Evolutionary conservation across 352 stramenopile genomes (phyloP).

Genomic region (Phytophthora sojae): DNA sequence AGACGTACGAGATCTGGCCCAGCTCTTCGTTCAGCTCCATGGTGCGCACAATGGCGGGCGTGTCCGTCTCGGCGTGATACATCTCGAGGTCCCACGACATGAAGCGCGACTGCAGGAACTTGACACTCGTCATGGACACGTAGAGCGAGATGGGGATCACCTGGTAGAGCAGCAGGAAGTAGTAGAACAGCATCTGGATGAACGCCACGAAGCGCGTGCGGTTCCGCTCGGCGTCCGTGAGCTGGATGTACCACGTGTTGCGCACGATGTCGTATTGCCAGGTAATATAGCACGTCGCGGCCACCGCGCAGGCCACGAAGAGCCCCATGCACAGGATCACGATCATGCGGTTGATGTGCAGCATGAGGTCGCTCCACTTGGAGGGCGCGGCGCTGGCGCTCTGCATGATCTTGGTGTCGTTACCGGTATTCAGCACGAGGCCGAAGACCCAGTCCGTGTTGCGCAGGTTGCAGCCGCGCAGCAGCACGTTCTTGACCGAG

Average conservation of each 20-base stretch:
- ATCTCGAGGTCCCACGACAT: slow-evolving; percentile 92
- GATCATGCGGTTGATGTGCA: slow-evolving; percentile 87
- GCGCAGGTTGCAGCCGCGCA: slow-evolving; percentile 88
- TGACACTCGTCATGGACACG: slow-evolving; percentile 92
- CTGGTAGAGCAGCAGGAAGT: slow-evolving; percentile 91
- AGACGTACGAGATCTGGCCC: slow-evolving; percentile 96
- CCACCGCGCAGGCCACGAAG: slow-evolving; percentile 69
- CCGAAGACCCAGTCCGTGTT: slow-evolving; percentile 92
- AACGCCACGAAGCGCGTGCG: slow-evolving; percentile 62
- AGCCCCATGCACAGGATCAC: slow-evolving; percentile 71
- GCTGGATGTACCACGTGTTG: slow-evolving; percentile 82
- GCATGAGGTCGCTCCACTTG: slow-evolving; percentile 89
- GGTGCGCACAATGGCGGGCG: slow-evolving; percentile 80
- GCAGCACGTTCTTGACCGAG: slow-evolving; percentile 90
- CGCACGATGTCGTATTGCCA: slow-evolving; percentile 80
- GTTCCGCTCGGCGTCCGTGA: slow-evolving; percentile 39
- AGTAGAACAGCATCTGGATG: slow-evolving; percentile 93
- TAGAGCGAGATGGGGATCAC: slow-evolving; percentile 95
- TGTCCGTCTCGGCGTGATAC: slow-evolving; percentile 94
- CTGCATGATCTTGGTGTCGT: slow-evolving; percentile 94
- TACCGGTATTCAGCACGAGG: slow-evolving; percentile 90
- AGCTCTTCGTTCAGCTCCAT: slow-evolving; percentile 94
- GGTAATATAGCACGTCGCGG: slow-evolving; percentile 77
- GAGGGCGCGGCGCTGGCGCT: slow-evolving; percentile 74
- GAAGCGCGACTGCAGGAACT: slow-evolving; percentile 87